Conservation (phyloP, 2,329 filamentous ascomycete genomes). For the Trichoderma afroharzianum region DNA sequence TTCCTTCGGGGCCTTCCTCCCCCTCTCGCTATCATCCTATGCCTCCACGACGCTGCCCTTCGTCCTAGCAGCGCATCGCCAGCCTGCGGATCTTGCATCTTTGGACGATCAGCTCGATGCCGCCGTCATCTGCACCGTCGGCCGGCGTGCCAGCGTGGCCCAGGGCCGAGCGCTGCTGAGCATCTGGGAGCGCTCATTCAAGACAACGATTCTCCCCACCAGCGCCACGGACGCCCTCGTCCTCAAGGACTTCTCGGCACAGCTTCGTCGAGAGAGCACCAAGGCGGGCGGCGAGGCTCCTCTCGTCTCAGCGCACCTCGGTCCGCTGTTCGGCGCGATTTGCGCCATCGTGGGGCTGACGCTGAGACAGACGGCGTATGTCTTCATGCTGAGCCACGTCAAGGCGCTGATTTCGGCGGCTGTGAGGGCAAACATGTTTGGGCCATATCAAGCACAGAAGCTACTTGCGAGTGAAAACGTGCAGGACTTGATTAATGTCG, state of each 20-base stretch:
- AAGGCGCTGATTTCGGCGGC: slow-evolving; percentile 74
- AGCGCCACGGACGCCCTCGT: slow-evolving; percentile 25
- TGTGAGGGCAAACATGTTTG: slow-evolving; percentile 72
- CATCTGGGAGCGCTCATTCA: slow-evolving; percentile 73
- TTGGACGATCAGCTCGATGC: slow-evolving; percentile 78
- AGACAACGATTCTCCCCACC: slow-evolving; percentile 30
- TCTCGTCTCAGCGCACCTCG: slow-evolving; percentile 59
- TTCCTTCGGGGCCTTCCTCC: slow-evolving; percentile 63
- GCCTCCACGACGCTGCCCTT: slow-evolving; percentile 72
- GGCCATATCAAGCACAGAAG: slow-evolving; percentile 75
- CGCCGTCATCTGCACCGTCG: slow-evolving; percentile 73
- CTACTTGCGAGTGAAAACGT: slow-evolving; percentile 61
- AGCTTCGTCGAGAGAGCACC: slow-evolving; percentile 32
- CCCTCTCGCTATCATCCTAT: slow-evolving; percentile 66
- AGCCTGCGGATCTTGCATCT: slow-evolving; percentile 46
- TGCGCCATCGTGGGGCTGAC: slow-evolving; percentile 58
- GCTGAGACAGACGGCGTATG: slow-evolving; percentile 62
- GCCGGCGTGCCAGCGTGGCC: slow-evolving; percentile 67
- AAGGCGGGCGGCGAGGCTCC: slow-evolving; percentile 29
- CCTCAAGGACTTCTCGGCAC: slow-evolving; percentile 35
- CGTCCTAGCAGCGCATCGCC: slow-evolving; percentile 62
- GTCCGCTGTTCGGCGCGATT: slow-evolving; percentile 67
- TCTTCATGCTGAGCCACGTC: slow-evolving; percentile 73
- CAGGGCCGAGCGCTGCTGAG: slow-evolving; percentile 72
- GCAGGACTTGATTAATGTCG: slow-evolving; percentile 52